These are phyloP conservation scores for Diplodia intermedia DNA, from an alignment of 2,329 filamentous ascomycete species.

Conservation along the genomic window DNA sequence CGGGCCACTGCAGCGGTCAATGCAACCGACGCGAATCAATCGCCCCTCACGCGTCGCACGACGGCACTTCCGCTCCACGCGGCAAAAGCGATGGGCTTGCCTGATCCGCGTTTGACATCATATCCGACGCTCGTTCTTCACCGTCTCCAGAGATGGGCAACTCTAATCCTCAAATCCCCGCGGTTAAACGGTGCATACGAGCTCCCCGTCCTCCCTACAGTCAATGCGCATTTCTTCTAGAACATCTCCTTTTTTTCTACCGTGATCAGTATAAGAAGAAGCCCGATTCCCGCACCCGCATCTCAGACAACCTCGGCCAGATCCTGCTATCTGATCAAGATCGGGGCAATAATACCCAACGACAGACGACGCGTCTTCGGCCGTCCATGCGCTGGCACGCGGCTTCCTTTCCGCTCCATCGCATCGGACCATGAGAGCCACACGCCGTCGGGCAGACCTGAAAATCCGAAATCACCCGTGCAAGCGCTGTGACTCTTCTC, in stretches of 20 bases:
- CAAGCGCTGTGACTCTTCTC: background rate
- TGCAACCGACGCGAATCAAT: background rate
- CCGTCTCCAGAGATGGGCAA: background rate
- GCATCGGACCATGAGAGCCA: background rate
- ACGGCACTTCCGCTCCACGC: background rate
- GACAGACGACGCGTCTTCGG: background rate
- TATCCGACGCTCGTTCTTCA: background rate
- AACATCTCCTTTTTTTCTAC: slow-evolving; percentile 1
- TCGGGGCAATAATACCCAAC: background rate
- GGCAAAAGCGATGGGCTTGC: background rate
- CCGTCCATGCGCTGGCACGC: slow-evolving; percentile 9
- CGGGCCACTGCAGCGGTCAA: slow-evolving; percentile 1
- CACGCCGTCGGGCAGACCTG: background rate
- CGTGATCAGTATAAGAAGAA: background rate
- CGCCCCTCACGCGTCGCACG: slow-evolving; percentile 3
- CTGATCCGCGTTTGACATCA: slow-evolving; percentile 3
- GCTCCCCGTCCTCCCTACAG: background rate
- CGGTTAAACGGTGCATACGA: background rate
- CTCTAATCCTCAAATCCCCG: background rate
- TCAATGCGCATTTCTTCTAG: slow-evolving; percentile 19
- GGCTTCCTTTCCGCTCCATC: background rate
- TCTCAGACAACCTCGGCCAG: background rate
- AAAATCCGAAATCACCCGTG: background rate
- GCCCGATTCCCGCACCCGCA: background rate
- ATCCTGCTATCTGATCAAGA: slow-evolving; percentile 8